These are phyloP conservation scores for Spergularia bocconei DNA, from an alignment of 148 eudicot species.

Conservation along the genomic window DNA sequence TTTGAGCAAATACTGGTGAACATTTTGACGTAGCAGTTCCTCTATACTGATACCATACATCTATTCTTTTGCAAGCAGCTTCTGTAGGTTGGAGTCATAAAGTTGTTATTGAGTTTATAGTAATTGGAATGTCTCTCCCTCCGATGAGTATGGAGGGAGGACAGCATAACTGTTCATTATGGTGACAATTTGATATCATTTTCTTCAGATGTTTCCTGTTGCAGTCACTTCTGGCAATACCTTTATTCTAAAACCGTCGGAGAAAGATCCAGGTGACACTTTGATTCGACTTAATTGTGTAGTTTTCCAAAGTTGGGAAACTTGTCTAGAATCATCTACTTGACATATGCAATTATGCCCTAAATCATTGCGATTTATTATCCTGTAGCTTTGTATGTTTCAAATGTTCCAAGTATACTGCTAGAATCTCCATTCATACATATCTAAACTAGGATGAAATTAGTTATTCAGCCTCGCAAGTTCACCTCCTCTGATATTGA, in stretches of 20 bases:
- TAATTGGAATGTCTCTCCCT: background rate
- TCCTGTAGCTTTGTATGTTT: constrained; percentile 1
- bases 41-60: background rate
- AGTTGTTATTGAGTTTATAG: background rate
- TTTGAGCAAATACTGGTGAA: background rate
- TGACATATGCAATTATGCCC: background rate
- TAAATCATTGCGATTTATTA: background rate
- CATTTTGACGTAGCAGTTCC: background rate
- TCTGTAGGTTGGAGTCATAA: background rate
- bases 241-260: constrained; percentile 87
- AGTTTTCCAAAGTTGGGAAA: background rate
- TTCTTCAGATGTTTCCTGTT: constrained; percentile 85
- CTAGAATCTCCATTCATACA: background rate
- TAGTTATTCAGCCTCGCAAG: background rate
- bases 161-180: background rate
- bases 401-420: background rate
- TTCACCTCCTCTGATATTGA: background rate
- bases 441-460: background rate
- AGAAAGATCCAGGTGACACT: constrained; percentile 88
- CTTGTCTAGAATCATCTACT: background rate
- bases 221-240: constrained; percentile 93
- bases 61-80: background rate
- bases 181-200: constrained; percentile 20
- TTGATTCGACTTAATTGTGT: constrained; percentile 4
- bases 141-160: constrained; percentile 9